Conservation (phyloP, 2,329 filamentous ascomycete genomes). For the Cordyceps cicadae region DNA sequence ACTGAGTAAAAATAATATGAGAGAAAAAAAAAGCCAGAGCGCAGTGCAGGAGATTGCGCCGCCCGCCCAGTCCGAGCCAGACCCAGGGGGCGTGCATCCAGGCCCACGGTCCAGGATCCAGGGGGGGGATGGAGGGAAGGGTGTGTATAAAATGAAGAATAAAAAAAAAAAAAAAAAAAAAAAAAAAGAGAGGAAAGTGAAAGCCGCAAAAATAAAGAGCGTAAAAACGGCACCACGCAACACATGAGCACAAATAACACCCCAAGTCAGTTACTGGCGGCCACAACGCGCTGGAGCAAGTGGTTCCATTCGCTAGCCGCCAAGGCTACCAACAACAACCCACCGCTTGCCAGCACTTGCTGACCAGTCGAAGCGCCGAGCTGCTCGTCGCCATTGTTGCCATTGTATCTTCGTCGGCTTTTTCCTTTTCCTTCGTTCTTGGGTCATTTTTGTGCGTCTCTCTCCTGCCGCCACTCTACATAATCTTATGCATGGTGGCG, state of each 20-base stretch:
- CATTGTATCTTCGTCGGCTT: not conserved
- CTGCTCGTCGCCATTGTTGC: not conserved
- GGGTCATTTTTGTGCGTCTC: not conserved
- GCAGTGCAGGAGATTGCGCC: not conserved
- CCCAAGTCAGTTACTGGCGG: not conserved
- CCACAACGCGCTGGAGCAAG: not conserved
- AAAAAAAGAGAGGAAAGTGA: not conserved
- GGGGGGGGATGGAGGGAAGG: not conserved
- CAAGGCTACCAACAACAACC: not conserved
- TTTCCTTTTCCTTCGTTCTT: not conserved
- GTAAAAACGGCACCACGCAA: not conserved
- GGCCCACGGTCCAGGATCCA: not conserved
- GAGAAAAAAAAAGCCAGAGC: not conserved
- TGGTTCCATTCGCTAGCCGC: not conserved
- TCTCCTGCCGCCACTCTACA: not conserved
- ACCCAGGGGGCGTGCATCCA: not conserved
- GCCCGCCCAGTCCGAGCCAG: not conserved
- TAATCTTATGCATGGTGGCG: not conserved
- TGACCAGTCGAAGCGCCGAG: conserved; percentile 7
- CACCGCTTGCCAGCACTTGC: not conserved
- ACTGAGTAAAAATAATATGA: not conserved
- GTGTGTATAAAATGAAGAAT: not conserved
- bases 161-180: not conserved
- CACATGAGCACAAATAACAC: not conserved
- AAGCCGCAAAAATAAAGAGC: not conserved